Percentiles rank a stretch among this genome's conserved stretches.
phyloP scores from a whole-genome alignment of 1,139 yeast genomes.

The Taiozyma sp. region DNA sequence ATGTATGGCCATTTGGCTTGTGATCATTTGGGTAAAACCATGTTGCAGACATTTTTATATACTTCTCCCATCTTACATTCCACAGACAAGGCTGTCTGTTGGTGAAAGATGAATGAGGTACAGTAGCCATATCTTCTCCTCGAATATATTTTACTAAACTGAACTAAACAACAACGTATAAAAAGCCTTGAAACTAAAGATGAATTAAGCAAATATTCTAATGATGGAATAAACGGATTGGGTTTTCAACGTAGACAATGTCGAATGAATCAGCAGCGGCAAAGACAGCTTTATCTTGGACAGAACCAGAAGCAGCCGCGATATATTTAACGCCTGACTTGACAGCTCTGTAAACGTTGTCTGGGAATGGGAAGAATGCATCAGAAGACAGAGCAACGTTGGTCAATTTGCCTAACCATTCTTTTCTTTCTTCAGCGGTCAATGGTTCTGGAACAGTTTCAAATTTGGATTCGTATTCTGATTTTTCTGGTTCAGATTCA shows the following conservation, averaged over 20 bases:
- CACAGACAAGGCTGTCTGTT: neutral
- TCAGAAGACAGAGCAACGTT: constrained; percentile 93
- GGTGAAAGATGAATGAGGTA: neutral
- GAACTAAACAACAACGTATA: neutral
- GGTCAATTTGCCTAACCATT: constrained; percentile 75
- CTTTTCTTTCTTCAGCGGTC: constrained; percentile 76
- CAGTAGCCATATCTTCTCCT: neutral
- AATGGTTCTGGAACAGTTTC: constrained; percentile 79
- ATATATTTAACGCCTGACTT: constrained; percentile 93
- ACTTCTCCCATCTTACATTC: neutral
- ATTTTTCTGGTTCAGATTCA: constrained; percentile 84
- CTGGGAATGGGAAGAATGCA: constrained; percentile 99
- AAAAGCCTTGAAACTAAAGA: neutral
- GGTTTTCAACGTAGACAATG: constrained; percentile 89
- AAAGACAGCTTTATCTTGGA: constrained; percentile 95
- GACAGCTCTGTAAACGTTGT: constrained; percentile 95
- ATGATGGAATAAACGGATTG: constrained; percentile 97
- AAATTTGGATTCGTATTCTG: constrained; percentile 88
- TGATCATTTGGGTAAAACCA: constrained; percentile 92
- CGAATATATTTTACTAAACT: neutral
- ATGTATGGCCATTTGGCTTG: constrained; percentile 70
- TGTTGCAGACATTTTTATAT: constrained; percentile 61
- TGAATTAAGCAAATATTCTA: constrained; percentile 29
- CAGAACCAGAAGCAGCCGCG: constrained; percentile 97
- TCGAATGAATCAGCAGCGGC: constrained; percentile 90